Conservation (phyloP, 2,329 filamentous ascomycete species). For the Microdochium paspali region DNA sequence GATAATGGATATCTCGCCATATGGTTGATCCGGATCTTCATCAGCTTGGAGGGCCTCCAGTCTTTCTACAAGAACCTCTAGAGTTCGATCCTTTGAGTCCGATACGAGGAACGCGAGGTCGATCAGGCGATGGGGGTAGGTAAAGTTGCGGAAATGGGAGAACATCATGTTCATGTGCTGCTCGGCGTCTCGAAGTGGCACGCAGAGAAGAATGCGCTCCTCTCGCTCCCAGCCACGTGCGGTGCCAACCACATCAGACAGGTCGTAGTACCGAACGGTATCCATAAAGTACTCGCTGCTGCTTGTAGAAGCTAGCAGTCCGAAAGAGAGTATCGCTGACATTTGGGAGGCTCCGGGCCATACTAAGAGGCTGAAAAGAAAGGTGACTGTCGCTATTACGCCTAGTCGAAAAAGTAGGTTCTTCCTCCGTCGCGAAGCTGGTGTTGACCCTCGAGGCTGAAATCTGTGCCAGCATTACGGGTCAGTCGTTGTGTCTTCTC, state of each 20-base stretch:
- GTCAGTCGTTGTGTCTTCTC: slow-evolving; percentile 9
- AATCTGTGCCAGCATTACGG: slow-evolving; percentile 49
- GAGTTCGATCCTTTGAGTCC: slow-evolving; percentile 88
- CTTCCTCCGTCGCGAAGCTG: slow-evolving; percentile 61
- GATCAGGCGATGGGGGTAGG: slow-evolving; percentile 92
- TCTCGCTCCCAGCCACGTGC: slow-evolving; percentile 92
- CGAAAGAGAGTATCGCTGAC: slow-evolving; percentile 57
- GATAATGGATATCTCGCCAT: slow-evolving; percentile 94
- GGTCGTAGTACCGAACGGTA: slow-evolving; percentile 94
- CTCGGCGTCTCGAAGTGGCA: slow-evolving; percentile 86
- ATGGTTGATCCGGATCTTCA: slow-evolving; percentile 69
- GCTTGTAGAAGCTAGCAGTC: slow-evolving; percentile 47
- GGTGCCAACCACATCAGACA: slow-evolving; percentile 84
- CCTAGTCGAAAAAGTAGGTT: slow-evolving; percentile 63
- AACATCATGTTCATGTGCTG: slow-evolving; percentile 97
- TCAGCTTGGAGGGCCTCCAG: slow-evolving; percentile 74
- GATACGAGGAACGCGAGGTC: slow-evolving; percentile 95
- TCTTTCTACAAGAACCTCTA: slow-evolving; percentile 64
- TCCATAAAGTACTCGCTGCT: slow-evolving; percentile 71
- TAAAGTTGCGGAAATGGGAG: slow-evolving; percentile 91
- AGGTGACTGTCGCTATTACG: slow-evolving; percentile 44
- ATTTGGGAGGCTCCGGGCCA: slow-evolving; percentile 56
- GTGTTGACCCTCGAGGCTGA: slow-evolving; percentile 69
- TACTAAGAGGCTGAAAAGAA: slow-evolving; percentile 65
- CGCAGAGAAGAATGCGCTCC: slow-evolving; percentile 90